Percentiles rank a stretch among this genome's conserved stretches.
Evolutionary conservation across 768 basidiomycete genomes (phyloP).

Genomic region (Auricularia auricula-judae): DNA sequence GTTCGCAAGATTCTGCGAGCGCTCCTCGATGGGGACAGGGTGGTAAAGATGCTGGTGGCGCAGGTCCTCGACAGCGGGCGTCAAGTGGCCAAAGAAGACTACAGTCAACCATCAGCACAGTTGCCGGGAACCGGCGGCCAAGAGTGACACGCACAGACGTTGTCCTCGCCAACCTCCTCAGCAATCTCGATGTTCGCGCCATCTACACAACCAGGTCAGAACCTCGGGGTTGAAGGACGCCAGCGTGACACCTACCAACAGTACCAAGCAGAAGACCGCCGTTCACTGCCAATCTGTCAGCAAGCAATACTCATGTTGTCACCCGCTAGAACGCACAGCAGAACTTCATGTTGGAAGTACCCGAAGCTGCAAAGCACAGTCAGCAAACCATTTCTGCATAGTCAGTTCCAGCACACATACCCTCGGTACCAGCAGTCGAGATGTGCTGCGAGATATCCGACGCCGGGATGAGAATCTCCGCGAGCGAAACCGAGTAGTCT

Average conservation of each 20-base stretch:
- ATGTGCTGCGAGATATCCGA: conserved; percentile 95
- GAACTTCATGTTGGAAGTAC: conserved; percentile 70
- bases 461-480: conserved; percentile 81
- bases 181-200: conserved; percentile 97
- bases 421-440: conserved; percentile 90
- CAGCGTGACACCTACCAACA: conserved; percentile 34
- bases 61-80: conserved; percentile 78
- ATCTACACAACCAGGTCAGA: conserved; percentile 33
- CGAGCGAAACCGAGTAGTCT: conserved; percentile 37
- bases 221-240: not conserved
- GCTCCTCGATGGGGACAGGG: conserved; percentile 67
- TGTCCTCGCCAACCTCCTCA: conserved; percentile 86
- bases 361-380: conserved; percentile 32
- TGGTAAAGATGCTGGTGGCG: conserved; percentile 81
- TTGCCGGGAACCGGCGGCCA: conserved; percentile 5
- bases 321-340: not conserved
- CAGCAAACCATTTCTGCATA: not conserved
- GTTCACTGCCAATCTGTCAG: conserved; percentile 44
- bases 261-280: conserved; percentile 85
- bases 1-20: conserved; percentile 69
- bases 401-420: conserved; percentile 16
- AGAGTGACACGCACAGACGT: conserved; percentile 62
- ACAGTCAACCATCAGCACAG: not conserved
- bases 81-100: conserved; percentile 89
- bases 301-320: not conserved